Base-by-base conservation (phyloP, 225 moss, liverwort and hornwort species). In the Physcomitrium patens region DNA sequence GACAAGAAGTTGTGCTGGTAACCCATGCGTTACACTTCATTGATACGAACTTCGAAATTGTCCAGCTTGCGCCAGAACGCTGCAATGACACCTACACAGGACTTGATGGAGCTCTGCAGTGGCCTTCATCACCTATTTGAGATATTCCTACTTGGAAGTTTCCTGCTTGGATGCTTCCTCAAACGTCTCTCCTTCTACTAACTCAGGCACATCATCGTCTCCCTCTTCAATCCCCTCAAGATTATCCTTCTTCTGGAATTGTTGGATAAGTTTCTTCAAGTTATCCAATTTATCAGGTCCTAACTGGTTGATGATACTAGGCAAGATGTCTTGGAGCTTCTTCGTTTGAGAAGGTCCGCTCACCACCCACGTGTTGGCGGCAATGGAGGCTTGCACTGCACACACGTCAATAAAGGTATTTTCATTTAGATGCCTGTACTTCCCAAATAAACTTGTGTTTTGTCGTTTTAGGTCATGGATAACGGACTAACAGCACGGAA, bases 341-440 rank as follows among this genome's bases (percentile, higher is more conserved):
- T 17, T 18, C 7, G 54, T 54, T 37, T 16, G 14, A 2, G 5
- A 61, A 16, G 61, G 7, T 16, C 42, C 37, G n/a, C n/a, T 89
- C 62, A 89, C 89, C 66, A 89, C 89, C 86, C 89, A 89, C 14
- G 86, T 89, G 66, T 89, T 89, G 24, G 89, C 84, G 48, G 84
- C 89, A 28, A 86, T 89, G 8, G 89, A 89, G 20, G 89, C 86
- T 89, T 89, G 89, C 78, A 89, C 84, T 89, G 86, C 79, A 68
- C 47, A 27, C 63, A 47, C 31, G 31, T 37, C 4, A 37, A 7
- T 4, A 37, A 7, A 37, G 7, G 7, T 4, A 7, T 3, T 37
- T 4, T 2, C 31, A 37, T 4, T 37, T 37, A 37, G 7, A 37
- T 37, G 31, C 31, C 31, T 37, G 2, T 7, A 37, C 0, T 37